Evolutionary conservation across 169 alveolate genomes (phyloP).

Genomic region (Plasmodium adleri): DNA sequence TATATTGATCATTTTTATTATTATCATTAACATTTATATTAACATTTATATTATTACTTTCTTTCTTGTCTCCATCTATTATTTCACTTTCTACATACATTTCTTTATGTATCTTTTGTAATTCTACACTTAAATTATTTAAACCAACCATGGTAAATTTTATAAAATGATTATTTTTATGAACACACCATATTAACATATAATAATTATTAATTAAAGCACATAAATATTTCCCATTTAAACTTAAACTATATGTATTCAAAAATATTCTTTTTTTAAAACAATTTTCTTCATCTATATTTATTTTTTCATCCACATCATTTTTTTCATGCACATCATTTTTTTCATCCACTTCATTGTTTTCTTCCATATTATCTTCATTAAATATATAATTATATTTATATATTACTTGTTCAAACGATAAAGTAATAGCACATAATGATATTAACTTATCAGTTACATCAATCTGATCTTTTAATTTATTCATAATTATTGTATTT

Average conservation of each 20-base stretch:
- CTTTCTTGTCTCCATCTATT: background rate
- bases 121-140: slow-evolving; percentile 12
- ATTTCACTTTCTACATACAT: slow-evolving; percentile 2
- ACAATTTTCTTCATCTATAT: background rate
- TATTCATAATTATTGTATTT: slow-evolving; percentile 23
- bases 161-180: background rate
- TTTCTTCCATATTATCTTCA: background rate
- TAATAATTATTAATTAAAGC: slow-evolving; percentile 51
- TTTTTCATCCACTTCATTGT: background rate
- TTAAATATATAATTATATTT: slow-evolving; percentile 30
- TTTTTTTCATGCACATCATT: too few relatives aligned
- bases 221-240: slow-evolving; percentile 48
- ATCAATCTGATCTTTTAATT: slow-evolving; percentile 30
- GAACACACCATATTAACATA: slow-evolving; percentile 23
- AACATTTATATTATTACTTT: too few relatives aligned
- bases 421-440: slow-evolving; percentile 35
- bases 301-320: too few relatives aligned
- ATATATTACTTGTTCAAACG: slow-evolving; percentile 21
- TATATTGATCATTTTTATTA: background rate
- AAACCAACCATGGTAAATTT: slow-evolving; percentile 44
- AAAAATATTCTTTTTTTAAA: background rate
- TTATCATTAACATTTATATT: background rate
- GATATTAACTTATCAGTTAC: slow-evolving; percentile 43
- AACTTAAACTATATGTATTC: slow-evolving; percentile 45
- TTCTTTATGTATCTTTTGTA: background rate